phyloP scores from a whole-genome alignment of 1,284 basidiomycete genomes.

The Psilocybe mexicana region DNA sequence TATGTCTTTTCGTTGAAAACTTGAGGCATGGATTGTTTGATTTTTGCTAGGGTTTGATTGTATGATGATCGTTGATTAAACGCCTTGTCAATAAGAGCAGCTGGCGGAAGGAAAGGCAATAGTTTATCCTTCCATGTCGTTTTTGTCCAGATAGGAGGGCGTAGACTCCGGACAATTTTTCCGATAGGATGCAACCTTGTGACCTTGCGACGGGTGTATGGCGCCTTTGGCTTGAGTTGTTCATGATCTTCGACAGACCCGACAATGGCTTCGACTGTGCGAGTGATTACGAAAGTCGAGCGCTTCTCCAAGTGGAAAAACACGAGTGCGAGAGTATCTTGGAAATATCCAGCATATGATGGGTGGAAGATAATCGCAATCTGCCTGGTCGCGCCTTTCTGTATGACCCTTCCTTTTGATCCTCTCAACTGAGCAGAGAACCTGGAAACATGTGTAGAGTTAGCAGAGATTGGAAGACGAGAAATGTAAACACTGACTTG shows the following conservation, averaged over 20 bases:
- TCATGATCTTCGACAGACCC: slow-evolving; percentile 42
- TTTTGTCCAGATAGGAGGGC: slow-evolving; percentile 37
- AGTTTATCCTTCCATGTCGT: slow-evolving; percentile 31
- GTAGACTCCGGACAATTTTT: slow-evolving; percentile 32
- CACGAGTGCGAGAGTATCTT: slow-evolving; percentile 38
- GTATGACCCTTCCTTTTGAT: slow-evolving; percentile 23
- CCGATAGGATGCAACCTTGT: slow-evolving; percentile 26
- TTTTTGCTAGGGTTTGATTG: slow-evolving; percentile 23
- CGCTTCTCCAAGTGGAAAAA: slow-evolving; percentile 31
- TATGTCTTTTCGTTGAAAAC: slow-evolving; percentile 39
- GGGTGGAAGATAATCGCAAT: slow-evolving; percentile 31
- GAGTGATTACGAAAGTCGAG: slow-evolving; percentile 40
- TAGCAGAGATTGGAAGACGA: not conserved
- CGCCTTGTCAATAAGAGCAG: slow-evolving; percentile 29
- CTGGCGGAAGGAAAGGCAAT: slow-evolving; percentile 30
- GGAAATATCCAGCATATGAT: slow-evolving; percentile 34
- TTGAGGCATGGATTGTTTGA: slow-evolving; percentile 36
- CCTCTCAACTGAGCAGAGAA: slow-evolving; percentile 29
- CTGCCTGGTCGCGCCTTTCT: slow-evolving; percentile 15
- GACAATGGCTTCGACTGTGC: slow-evolving; percentile 39
- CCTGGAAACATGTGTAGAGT: slow-evolving; percentile 8
- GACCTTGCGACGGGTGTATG: slow-evolving; percentile 35
- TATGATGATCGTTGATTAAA: slow-evolving; percentile 21
- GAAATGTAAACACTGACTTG: slow-evolving; percentile 14
- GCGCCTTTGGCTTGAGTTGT: slow-evolving; percentile 36